Evolutionary conservation across 2,329 filamentous ascomycete species (phyloP), one percentile per base, ranked within the genome.

Genomic region (Hypoxylon sp.): DNA sequence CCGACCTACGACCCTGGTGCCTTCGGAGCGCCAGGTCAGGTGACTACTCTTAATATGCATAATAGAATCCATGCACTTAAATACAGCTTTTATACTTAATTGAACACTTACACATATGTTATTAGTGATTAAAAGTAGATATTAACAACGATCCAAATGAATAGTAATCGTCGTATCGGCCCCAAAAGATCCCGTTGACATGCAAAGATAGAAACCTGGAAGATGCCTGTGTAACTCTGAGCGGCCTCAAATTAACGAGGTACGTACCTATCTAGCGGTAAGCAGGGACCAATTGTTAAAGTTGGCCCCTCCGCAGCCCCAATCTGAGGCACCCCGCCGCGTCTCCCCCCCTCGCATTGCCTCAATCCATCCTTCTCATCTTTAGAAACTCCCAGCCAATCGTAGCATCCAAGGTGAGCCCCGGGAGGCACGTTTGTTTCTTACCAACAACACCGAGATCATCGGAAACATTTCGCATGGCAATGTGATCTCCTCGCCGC

Each of bases 21-120:
- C 49, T 46, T 25, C 58, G 2, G n/a, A 57, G 56, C 68, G 61
- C 68, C 61, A 65, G 25, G 54, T 70, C 68, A 68, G 68, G 61
- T 70, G 64, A 70, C 46, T 48, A 49, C n/a, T 20, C 2, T 25
- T 4, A 8, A 48, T 37, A 8, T 35, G 31, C 7, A 33, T 33
- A 33, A 33, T 7, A 11, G 31, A 10, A 33, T 33, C 7, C 48
- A 33, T 51, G 31, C 25, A n/a, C 22, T 20, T 30, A 20, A 20
- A 35, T 35, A 37, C 10, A 17, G 17, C 31, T 33, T 8, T 1
- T 1, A 8, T 8, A 33, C 7, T 33, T 6, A 33, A 33, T 33
- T 33, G 10, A 33, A 33, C 25, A 33, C 31, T 51, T 27, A 27
- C 25, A 3, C 2, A 27, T 27, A 5, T 1, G 25, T 3, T 3